These are phyloP conservation scores for Liriodendron chinense DNA, from an alignment of 164 flowering plant species.

Conservation along the genomic window DNA sequence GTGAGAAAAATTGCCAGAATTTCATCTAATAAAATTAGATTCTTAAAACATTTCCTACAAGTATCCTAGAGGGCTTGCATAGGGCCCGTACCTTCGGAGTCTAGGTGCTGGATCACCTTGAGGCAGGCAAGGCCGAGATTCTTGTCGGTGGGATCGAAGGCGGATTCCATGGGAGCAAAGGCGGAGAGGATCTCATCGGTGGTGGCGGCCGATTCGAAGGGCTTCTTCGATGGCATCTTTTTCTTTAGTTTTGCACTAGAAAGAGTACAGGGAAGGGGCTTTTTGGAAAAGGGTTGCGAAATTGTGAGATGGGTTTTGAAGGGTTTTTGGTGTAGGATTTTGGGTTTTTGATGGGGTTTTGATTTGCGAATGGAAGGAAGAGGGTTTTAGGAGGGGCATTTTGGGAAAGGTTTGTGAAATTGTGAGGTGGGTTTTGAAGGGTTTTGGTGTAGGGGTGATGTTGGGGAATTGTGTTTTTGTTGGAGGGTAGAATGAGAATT, in stretches of 20 bases:
- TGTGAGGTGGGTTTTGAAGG: not conserved
- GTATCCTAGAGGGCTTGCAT: conserved; percentile 48
- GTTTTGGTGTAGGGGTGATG: not conserved
- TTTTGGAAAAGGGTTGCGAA: conserved; percentile 46
- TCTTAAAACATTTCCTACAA: no score
- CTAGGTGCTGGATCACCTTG: conserved; percentile 78
- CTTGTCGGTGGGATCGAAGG: no score
- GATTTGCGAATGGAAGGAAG: not conserved
- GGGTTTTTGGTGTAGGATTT: not conserved
- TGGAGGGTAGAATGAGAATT: no score
- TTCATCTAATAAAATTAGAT: no score
- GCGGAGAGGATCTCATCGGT: no score
- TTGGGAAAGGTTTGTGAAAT: not conserved
- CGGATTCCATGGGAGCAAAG: no score
- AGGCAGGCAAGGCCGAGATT: conserved; percentile 64
- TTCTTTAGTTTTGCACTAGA: conserved; percentile 54
- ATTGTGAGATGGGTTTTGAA: no score
- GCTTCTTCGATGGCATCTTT: conserved; percentile 62
- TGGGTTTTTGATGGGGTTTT: not conserved
- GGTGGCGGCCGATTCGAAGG: conserved; percentile 64
- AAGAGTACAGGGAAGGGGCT: conserved; percentile 41
- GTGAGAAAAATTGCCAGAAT: no score
- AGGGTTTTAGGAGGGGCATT: not conserved
- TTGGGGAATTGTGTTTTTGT: no score
- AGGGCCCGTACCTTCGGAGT: no score